These are phyloP conservation scores for Elsinoe batatas DNA, from an alignment of 2,329 filamentous ascomycete genomes.

Conservation along the genomic window DNA sequence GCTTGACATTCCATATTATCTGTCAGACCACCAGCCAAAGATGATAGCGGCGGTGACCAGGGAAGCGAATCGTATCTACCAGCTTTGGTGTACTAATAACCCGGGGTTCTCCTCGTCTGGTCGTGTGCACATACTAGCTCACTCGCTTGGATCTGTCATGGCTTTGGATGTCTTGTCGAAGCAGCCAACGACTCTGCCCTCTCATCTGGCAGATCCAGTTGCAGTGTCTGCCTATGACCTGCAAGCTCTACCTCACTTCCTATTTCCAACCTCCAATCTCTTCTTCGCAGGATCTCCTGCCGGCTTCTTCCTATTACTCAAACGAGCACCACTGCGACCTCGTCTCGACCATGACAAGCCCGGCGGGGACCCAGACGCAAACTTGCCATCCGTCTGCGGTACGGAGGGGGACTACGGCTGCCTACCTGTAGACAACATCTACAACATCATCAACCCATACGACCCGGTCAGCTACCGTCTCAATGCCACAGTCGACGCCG, in stretches of 20 bases:
- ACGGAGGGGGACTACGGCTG: slow-evolving; percentile 76
- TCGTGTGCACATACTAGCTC: slow-evolving; percentile 82
- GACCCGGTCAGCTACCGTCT: slow-evolving; percentile 83
- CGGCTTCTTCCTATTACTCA: slow-evolving; percentile 84
- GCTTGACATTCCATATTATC: slow-evolving; percentile 96
- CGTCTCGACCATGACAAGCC: slow-evolving; percentile 67
- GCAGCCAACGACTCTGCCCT: slow-evolving; percentile 65
- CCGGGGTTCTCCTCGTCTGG: slow-evolving; percentile 71
- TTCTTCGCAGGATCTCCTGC: slow-evolving; percentile 86
- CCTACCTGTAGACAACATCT: slow-evolving; percentile 87
- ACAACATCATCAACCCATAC: slow-evolving; percentile 75
- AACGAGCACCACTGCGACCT: slow-evolving; percentile 61
- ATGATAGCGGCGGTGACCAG: slow-evolving; percentile 84
- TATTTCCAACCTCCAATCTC: slow-evolving; percentile 83
- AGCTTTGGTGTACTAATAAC: slow-evolving; percentile 90
- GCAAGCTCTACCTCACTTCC: slow-evolving; percentile 49
- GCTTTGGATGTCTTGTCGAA: slow-evolving; percentile 80
- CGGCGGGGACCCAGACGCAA: slow-evolving; percentile 48
- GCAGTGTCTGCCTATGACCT: slow-evolving; percentile 18
- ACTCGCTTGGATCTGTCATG: slow-evolving; percentile 92
- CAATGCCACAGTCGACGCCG: slow-evolving; percentile 77
- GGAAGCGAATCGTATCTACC: slow-evolving; percentile 93
- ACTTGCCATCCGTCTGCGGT: slow-evolving; percentile 54
- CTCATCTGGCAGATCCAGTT: slow-evolving; percentile 26
- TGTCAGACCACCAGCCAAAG: slow-evolving; percentile 89